Evolutionary conservation across 1,139 yeast genomes (phyloP).

Genomic region (Yamadazyma conglobata): DNA sequence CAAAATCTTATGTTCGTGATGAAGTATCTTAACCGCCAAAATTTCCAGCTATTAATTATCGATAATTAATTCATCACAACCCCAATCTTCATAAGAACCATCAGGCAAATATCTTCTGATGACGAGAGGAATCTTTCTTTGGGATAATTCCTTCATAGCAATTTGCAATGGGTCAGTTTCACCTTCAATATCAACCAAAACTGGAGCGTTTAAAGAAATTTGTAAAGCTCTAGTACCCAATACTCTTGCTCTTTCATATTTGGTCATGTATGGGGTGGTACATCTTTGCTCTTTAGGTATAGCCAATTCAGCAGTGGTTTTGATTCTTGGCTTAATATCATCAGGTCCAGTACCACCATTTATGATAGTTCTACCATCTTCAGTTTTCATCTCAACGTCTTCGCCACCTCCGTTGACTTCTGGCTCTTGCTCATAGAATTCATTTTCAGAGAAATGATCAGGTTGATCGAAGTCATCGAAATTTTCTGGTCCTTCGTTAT

Average conservation of each 20-base stretch:
- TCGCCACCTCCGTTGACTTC: constrained; percentile 27
- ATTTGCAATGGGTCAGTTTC: constrained; percentile 99
- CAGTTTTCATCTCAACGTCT: constrained; percentile 55
- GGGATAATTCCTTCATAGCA: constrained; percentile 94
- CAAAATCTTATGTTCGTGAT: too few species aligned
- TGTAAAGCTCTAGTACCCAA: constrained; percentile 95
- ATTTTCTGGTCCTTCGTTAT: constrained; percentile 77
- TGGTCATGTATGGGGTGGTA: constrained; percentile 98
- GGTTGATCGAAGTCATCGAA: constrained; percentile 76
- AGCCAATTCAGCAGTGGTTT: constrained; percentile 76
- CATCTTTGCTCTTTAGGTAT: constrained; percentile 85
- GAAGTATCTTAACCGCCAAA: too few species aligned
- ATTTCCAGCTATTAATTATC: constrained; percentile 52
- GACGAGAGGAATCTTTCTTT: constrained; percentile 91
- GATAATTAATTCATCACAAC: constrained; percentile 93
- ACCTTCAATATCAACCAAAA: constrained; percentile 94
- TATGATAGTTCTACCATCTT: constrained; percentile 70
- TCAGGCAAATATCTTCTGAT: constrained; percentile 96
- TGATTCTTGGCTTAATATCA: constrained; percentile 52
- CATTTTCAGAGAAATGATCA: constrained; percentile 73
- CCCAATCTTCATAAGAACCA: constrained; percentile 98
- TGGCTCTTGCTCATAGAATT: constrained; percentile 43
- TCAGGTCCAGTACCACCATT: constrained; percentile 66
- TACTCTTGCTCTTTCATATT: constrained; percentile 95
- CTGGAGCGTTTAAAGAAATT: constrained; percentile 97